phyloP scores from a whole-genome alignment of 1,284 basidiomycete species.

The Kwoniella shivajii region DNA sequence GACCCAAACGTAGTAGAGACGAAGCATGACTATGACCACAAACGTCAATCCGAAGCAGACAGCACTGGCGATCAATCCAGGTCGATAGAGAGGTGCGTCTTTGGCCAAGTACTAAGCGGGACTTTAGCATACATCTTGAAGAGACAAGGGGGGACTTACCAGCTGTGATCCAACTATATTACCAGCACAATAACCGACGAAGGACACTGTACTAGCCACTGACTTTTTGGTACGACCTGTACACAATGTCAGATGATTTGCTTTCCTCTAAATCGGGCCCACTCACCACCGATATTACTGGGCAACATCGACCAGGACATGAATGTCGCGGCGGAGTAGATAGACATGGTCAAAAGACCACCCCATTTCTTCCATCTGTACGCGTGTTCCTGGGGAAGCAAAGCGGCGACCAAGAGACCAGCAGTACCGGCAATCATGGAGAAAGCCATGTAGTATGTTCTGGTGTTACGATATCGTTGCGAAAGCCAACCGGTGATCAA shows the following conservation, averaged over 20 bases:
- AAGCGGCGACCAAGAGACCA: slow-evolving; percentile 7
- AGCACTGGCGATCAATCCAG: slow-evolving; percentile 3
- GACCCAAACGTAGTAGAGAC: slow-evolving; percentile 13
- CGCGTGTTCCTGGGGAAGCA: slow-evolving; percentile 7
- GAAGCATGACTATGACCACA: slow-evolving; percentile 11
- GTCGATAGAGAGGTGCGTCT: slow-evolving; percentile 10
- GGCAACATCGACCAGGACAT: slow-evolving; percentile 8
- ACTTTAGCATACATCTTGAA: neutral
- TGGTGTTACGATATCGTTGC: neutral
- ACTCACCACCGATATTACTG: slow-evolving; percentile 8
- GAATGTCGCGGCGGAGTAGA: slow-evolving; percentile 8
- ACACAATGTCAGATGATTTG: neutral
- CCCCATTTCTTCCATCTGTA: slow-evolving; percentile 13
- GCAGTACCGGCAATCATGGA: slow-evolving; percentile 4
- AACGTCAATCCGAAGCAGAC: slow-evolving; percentile 13
- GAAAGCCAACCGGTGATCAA: slow-evolving; percentile 3
- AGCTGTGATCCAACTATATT: slow-evolving; percentile 11
- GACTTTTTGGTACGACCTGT: slow-evolving; percentile 11
- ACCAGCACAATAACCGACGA: slow-evolving; percentile 8
- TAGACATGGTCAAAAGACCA: slow-evolving; percentile 3
- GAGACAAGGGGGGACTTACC: neutral
- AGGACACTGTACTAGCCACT: slow-evolving; percentile 1
- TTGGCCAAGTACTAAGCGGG: slow-evolving; percentile 4
- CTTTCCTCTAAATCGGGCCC: too few relatives aligned
- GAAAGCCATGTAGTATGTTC: slow-evolving; percentile 12